phyloP scores from a whole-genome alignment of 805 yeast genomes.

The Blastobotrys attinorum region DNA sequence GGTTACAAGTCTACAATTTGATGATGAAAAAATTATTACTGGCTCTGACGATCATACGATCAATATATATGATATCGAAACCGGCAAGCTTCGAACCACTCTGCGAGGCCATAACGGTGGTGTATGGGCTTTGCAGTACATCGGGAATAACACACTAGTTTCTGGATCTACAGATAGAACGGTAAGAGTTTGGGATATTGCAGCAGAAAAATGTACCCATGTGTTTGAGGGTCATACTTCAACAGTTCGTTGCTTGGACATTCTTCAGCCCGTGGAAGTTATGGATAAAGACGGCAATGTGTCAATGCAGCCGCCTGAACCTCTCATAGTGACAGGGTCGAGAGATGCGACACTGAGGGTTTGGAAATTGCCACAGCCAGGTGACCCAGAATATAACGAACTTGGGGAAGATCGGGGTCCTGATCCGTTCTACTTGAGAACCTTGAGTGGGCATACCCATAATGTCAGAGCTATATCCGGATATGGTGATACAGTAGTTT shows the following conservation, averaged over 20 bases:
- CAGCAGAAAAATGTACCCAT: constrained; percentile 80
- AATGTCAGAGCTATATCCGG: constrained; percentile 87
- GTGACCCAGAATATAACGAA: constrained; percentile 23
- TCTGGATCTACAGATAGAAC: constrained; percentile 94
- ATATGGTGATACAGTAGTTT: constrained; percentile 69
- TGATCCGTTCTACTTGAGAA: constrained; percentile 60
- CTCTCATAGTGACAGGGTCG: constrained; percentile 78
- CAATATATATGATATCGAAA: constrained; percentile 67
- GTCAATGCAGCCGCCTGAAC: constrained; percentile 49
- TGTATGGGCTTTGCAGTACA: constrained; percentile 94
- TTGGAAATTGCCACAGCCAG: constrained; percentile 65
- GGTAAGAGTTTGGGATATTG: constrained; percentile 88
- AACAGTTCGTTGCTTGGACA: constrained; percentile 86
- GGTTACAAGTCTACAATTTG: constrained; percentile 93
- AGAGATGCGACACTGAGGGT: constrained; percentile 78
- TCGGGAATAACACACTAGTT: constrained; percentile 62
- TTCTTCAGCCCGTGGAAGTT: constrained; percentile 57
- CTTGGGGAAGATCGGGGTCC: not conserved
- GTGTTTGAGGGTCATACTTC: constrained; percentile 87
- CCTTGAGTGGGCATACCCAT: constrained; percentile 66
- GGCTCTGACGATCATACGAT: constrained; percentile 86
- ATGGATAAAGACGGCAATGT: constrained; percentile 45
- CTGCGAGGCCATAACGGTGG: constrained; percentile 93
- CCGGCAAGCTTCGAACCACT: constrained; percentile 56
- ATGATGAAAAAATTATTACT: constrained; percentile 80